phyloP scores from a whole-genome alignment of 176 grass and related monocot genomes.

The Guadua angustifolia region DNA sequence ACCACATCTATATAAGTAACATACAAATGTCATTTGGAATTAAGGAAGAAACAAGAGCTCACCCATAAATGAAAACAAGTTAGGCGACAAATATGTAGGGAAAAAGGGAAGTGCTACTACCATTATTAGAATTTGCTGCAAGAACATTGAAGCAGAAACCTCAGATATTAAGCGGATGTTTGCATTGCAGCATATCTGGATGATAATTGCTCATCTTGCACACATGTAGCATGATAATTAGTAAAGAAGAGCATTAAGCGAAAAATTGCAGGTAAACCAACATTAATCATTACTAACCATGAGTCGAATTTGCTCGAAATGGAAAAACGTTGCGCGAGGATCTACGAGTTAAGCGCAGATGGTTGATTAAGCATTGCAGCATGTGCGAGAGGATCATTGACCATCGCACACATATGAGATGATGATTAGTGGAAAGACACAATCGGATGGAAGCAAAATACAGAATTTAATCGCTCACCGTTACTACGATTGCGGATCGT shows the following conservation, averaged over 20 bases:
- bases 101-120: too few species aligned
- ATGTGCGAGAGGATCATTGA: not conserved
- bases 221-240: not conserved
- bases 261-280: not conserved
- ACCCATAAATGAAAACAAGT: too few species aligned
- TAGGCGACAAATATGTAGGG: too few species aligned
- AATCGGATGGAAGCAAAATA: not conserved
- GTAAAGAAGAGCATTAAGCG: not conserved
- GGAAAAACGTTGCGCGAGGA: not conserved
- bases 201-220: not conserved
- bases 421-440: conserved; percentile 19
- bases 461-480: not conserved
- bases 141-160: too few species aligned
- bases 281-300: not conserved
- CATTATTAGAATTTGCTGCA: too few species aligned
- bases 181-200: not conserved
- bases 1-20: too few species aligned
- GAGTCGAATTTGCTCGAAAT: not conserved
- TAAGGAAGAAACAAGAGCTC: too few species aligned
- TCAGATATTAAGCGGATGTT: conserved; percentile 33
- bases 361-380: conserved; percentile 3
- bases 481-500: not conserved
- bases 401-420: conserved; percentile 5
- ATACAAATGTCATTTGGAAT: too few species aligned
- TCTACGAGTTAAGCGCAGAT: conserved; percentile 5